Evolutionary conservation across 2,329 filamentous ascomycete genomes (phyloP), one percentile per base, ranked within the genome.

Genomic region (Exophiala aquamarina): DNA sequence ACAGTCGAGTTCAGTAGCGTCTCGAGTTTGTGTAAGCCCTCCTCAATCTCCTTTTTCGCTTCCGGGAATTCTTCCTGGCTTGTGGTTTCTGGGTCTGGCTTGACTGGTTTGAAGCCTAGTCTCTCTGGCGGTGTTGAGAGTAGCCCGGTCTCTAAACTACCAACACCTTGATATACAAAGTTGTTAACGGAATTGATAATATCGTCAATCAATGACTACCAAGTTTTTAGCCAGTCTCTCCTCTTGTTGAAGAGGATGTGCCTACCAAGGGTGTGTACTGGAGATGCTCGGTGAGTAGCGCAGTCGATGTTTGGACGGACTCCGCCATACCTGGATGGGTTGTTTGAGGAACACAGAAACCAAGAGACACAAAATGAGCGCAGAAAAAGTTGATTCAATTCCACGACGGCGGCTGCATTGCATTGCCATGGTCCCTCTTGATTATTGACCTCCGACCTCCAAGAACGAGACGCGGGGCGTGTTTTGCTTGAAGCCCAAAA

Each of bases 131-230:
- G 81, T 2, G 87, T 84, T 41, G 79, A 78, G 39, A 89, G 75
- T 15, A 98, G 82, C 1, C 89, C 88, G 45, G 83, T 81, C 69
- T 97, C 93, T 56, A 97, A 83, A 51, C 87, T 89, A 61, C 89
- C 88, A 61, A 95, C 84, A 44, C 89, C 91, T 66, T 86, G 86
- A 70, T 95, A 93, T 62, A 93, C 86, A 61, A 96, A 81, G 62
- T 92, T 88, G 73, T 97, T 98, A 68, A 96, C 83, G 45, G 86
- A 87, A 75, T 97, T 96, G 73, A 97, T 95, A 60, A 97, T 91
- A 71, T 97, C 92, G 80, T 98, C 93, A 63, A 98, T 86, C 33
- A 98, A 82, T 52, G 87, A 87, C 91, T 95, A 61, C 7, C 21
- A 11, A n/a, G 15, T 29, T 5, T 40, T 57, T 40, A 58, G 52